Evolutionary conservation across 2,329 filamentous ascomycete species (phyloP), one percentile per base, ranked within the genome.

Genomic region (Colletotrichum theobromicola): DNA sequence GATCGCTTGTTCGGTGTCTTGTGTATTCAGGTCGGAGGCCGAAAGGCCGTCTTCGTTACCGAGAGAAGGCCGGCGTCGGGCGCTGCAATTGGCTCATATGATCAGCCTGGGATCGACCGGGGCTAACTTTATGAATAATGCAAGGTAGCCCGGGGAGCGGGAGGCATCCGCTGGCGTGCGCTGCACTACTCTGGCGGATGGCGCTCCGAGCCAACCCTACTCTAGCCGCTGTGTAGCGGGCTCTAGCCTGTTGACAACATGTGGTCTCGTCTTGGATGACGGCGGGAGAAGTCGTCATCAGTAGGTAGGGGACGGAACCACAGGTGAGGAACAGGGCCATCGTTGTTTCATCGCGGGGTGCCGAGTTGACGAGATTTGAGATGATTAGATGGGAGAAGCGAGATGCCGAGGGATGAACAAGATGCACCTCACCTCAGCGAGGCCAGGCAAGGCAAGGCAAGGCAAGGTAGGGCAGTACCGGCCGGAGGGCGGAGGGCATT

Each of bases 11-110:
- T 66, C 70, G 70, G 68, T 58, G 55, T 46, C 57, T 72, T 63
- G 62, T 9, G 35, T 46, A 58, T 61, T 28, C n/a, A 55, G 35
- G 58, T 73, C 69, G 72, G 70, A 75, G 70, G 70, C 73, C 73
- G 73, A 75, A 75, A 75, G 30, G 70, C 73, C 73, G 72, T 62
- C 28, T 57, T 71, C 13, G 73, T 73, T 60, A 42, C 73, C 73
- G 64, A 75, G 32, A 74, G 58, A 64, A 30, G 46, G 50, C 50
- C 21, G 64, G 18, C 15, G 7, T 8, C 28, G 55, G 42, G 21
- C 1, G n/a, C 37, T 66, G 26, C 24, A 21, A 65, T 64, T 55
- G 62, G 61, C 61, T n/a, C n/a, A 55, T 35, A 67, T 71, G 53
- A 63, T 65, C 57, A 34, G 34, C 46, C 57, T 55, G 30, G 69